Evolutionary conservation across 129 eudicot genomes (phyloP).

Genomic region (Deinandra increscens): DNA sequence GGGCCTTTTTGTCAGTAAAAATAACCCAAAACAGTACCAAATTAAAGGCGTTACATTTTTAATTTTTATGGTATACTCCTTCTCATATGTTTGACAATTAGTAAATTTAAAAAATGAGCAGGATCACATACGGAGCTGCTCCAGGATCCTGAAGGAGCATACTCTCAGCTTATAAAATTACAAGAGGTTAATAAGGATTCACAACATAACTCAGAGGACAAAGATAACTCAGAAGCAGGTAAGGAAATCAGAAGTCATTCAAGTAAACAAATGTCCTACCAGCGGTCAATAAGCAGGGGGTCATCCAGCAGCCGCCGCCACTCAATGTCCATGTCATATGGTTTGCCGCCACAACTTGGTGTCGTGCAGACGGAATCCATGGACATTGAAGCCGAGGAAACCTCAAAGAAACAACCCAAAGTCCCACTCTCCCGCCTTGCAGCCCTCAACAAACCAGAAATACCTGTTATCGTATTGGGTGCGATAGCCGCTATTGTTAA

Average conservation of each 20-base stretch:
- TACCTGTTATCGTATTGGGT: slow-evolving; percentile 61
- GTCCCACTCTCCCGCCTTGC: slow-evolving; percentile 70
- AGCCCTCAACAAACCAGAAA: slow-evolving; percentile 81
- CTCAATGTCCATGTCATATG: slow-evolving; percentile 50
- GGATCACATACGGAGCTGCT: slow-evolving; percentile 23
- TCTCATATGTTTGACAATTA: background rate
- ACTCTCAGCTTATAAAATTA: slow-evolving; percentile 27
- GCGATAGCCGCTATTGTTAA: slow-evolving; percentile 55
- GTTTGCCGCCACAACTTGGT: slow-evolving; percentile 39
- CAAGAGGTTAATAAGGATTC: slow-evolving; percentile 18
- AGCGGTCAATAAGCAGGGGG: slow-evolving; percentile 51
- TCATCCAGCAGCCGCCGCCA: slow-evolving; percentile 70
- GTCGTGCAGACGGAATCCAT: slow-evolving; percentile 21
- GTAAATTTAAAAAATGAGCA: slow-evolving; percentile 1
- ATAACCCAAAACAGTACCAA: background rate
- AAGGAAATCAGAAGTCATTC: slow-evolving; percentile 24
- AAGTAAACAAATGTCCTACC: slow-evolving; percentile 15
- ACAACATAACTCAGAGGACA: slow-evolving; percentile 16
- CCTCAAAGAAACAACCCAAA: slow-evolving; percentile 38
- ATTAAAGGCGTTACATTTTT: slow-evolving; percentile 2
- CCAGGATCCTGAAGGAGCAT: slow-evolving; percentile 32
- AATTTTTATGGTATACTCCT: background rate
- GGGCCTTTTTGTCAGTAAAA: background rate
- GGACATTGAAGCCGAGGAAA: slow-evolving; percentile 24
- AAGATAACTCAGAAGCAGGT: background rate